A percentile compares a stretch with the other conserved stretches of the same genome.
phyloP scores from a whole-genome alignment of 345 rosid species.

The Hypericum androsaemum region DNA sequence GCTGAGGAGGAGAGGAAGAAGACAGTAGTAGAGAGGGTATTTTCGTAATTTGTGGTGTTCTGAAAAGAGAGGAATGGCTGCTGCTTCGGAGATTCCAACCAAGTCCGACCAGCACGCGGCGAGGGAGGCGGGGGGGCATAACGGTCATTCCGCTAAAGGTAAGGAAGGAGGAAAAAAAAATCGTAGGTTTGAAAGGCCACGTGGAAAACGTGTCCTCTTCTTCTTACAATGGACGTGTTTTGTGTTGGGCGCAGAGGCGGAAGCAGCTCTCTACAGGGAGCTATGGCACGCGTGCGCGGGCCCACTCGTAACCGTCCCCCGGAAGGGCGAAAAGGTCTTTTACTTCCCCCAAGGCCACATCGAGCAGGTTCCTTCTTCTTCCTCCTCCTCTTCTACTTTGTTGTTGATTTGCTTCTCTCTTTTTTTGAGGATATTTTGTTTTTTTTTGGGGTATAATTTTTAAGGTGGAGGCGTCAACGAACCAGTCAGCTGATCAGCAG shows the following conservation, averaged over 20 bases:
- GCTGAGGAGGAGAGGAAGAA: background rate
- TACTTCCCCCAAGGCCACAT: conserved; percentile 94
- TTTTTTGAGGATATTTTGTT: background rate
- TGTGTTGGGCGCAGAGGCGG: conserved; percentile 36
- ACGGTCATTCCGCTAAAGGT: conserved; percentile 20
- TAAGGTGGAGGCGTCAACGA: conserved; percentile 79
- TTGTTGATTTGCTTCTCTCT: background rate
- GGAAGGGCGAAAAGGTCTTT: conserved; percentile 61
- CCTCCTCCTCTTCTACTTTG: too few relatives aligned
- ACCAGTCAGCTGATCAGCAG: conserved; percentile 64
- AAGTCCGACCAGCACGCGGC: conserved; percentile 24
- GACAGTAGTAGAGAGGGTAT: too few relatives aligned
- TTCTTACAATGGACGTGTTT: background rate
- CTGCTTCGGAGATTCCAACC: conserved; percentile 32
- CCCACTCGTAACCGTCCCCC: conserved; percentile 68
- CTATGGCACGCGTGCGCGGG: conserved; percentile 98
- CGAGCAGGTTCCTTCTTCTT: conserved; percentile 62
- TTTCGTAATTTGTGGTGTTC: too few relatives aligned
- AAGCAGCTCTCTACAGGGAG: conserved; percentile 57
- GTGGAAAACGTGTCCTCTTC: background rate
- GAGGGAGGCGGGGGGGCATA: conserved; percentile 30
- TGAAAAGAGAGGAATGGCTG: conserved; percentile 12
- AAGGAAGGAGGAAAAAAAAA: conserved; percentile 5
- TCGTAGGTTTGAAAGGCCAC: background rate
- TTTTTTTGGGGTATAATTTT: background rate